These are phyloP conservation scores for Trypanosoma melophagium DNA, from an alignment of 208 protist genomes.

Conservation along the genomic window DNA sequence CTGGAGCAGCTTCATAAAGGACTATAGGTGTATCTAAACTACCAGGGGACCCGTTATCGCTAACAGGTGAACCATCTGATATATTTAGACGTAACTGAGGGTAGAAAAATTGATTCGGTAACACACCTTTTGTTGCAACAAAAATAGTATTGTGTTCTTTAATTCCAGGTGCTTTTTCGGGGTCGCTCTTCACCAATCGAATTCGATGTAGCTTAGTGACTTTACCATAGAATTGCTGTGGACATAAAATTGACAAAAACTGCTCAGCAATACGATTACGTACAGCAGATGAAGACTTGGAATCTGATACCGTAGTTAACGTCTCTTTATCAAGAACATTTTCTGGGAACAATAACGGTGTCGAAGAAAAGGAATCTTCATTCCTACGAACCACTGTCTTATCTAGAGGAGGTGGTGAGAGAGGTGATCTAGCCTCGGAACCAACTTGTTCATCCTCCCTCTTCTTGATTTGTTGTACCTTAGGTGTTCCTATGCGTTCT, in stretches of 20 bases:
- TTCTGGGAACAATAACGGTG: background rate
- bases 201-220: constrained; percentile 74
- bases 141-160: constrained; percentile 67
- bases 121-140: constrained; percentile 74
- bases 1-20: constrained; percentile 81
- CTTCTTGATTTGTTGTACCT: background rate
- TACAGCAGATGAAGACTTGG: constrained; percentile 34
- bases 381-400: background rate
- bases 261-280: constrained; percentile 66
- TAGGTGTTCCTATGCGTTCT: background rate
- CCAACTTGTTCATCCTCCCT: background rate
- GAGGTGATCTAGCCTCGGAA: background rate
- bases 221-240: constrained; percentile 87
- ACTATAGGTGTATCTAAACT: constrained; percentile 60
- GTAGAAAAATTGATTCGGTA: constrained; percentile 76
- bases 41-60: constrained; percentile 20
- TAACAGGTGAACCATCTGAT: constrained; percentile 34
- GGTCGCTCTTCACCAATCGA: constrained; percentile 47
- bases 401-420: constrained; percentile 8
- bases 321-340: background rate
- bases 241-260: constrained; percentile 77
- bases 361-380: too few species aligned
- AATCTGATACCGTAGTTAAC: background rate
- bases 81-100: constrained; percentile 69
- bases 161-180: constrained; percentile 37